Percentiles rank a stretch among this genome's conserved stretches.
phyloP scores from a whole-genome alignment of 2,329 filamentous ascomycete genomes.

The Akanthomyces lecanii region DNA sequence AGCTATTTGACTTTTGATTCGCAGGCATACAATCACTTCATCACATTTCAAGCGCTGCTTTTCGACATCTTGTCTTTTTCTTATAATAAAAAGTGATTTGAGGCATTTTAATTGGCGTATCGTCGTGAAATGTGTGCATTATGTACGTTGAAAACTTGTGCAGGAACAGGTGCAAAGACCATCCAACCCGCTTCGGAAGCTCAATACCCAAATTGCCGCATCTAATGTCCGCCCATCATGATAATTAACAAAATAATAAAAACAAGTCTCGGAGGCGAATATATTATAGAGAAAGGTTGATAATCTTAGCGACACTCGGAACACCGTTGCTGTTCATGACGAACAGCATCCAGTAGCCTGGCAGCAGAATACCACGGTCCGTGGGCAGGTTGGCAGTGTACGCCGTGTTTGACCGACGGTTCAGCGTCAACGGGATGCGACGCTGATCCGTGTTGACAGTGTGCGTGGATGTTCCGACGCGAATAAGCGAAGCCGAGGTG shows the following conservation, averaged over 20 bases:
- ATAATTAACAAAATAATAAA: background rate
- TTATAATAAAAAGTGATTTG: background rate
- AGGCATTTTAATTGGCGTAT: background rate
- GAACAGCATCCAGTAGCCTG: constrained; percentile 54
- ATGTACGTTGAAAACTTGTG: background rate
- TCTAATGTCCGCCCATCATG: background rate
- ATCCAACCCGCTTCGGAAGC: background rate
- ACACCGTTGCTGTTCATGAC: constrained; percentile 41
- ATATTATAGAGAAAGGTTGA: background rate
- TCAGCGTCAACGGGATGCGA: constrained; percentile 41
- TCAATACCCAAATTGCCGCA: too few relatives aligned
- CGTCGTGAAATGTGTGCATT: background rate
- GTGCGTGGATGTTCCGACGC: constrained; percentile 49
- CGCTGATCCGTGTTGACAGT: constrained; percentile 56
- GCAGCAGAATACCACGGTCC: constrained; percentile 46
- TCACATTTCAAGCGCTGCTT: background rate
- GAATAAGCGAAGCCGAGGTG: constrained; percentile 36
- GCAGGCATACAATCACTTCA: background rate
- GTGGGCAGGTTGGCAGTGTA: constrained; percentile 41
- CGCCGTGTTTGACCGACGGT: constrained; percentile 23
- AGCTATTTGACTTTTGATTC: background rate
- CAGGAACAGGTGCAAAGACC: background rate
- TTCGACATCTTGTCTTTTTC: background rate
- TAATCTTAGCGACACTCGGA: constrained; percentile 34
- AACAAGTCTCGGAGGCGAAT: too few relatives aligned